Evolutionary conservation across 768 basidiomycete species (phyloP), one percentile per base, ranked within the genome.

Genomic region (Nidula microcarpa): DNA sequence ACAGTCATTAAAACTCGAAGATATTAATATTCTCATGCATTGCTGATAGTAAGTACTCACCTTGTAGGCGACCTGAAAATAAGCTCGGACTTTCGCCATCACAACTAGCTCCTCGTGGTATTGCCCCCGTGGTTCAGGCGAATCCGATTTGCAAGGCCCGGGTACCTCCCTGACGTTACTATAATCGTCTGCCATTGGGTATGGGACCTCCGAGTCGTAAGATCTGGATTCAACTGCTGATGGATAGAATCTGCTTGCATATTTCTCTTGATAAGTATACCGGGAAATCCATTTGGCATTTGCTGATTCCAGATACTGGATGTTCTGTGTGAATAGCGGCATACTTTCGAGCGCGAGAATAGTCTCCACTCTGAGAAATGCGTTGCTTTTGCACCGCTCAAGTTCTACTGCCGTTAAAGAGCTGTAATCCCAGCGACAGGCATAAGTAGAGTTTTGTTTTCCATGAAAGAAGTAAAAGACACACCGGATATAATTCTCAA

Each of bases 21-120:
- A 14, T 41, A 41, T 3, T 23, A 23, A 23, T 23, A 23, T 23
- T 23, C 23, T 23, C 3, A 23, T 23, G 23, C 37, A 41, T 41
- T 41, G 37, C 16, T 11, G 16, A 11, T 11, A 41, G 14, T 14
- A n/a, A 10, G 18, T 2, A 52, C 65, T 16, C 52, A 80, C 82
- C 71, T 80, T 78, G 66, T 71, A 76, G 5, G 82, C 74, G 0
- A 84, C 71, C 37, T 80, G 74, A 60, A 78, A 84, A 55, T 82
- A 86, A 4, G 80, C 82, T 0, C 75, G 72, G 0, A 84, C 78
- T n/a, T 77, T 75, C 0, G 82, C 77, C 76, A 81, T 81, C 5
- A 84, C 72, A 1, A 60, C 54, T 13, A 84, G 52, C 48, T 81
- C 84, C 11, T 77, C 72, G 39, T 70, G 65, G 54, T 65, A 49